Evolutionary conservation across 2,329 filamentous ascomycete genomes (phyloP).

Genomic region (Curvularia lunata): DNA sequence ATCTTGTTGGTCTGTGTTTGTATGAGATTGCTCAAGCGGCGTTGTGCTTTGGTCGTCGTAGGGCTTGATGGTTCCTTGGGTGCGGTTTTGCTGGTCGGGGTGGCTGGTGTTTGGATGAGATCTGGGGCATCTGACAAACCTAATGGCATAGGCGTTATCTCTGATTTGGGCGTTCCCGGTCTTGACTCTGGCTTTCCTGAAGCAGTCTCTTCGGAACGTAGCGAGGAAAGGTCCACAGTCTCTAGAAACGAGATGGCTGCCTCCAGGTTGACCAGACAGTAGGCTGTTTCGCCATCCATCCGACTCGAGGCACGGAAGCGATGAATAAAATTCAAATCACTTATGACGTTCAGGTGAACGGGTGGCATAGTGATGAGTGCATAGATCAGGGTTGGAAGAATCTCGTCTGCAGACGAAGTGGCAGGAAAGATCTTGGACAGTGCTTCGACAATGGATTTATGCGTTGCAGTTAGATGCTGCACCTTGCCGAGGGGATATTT

Average conservation of each 20-base stretch:
- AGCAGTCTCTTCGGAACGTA: conserved; percentile 77
- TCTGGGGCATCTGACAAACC: conserved; percentile 48
- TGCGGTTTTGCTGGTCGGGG: conserved; percentile 31
- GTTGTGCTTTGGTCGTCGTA: conserved; percentile 64
- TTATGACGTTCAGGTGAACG: conserved; percentile 85
- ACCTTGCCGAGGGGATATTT: conserved; percentile 91
- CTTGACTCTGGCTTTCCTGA: conserved; percentile 60
- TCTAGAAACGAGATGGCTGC: conserved; percentile 93
- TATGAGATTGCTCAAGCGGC: conserved; percentile 83
- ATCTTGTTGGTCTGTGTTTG: conserved; percentile 83
- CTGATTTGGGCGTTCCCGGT: conserved; percentile 54
- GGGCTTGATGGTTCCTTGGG: conserved; percentile 40
- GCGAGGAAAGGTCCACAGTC: conserved; percentile 89
- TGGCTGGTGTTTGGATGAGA: conserved; percentile 50
- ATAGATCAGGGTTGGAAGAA: conserved; percentile 96
- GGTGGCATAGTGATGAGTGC: conserved; percentile 89
- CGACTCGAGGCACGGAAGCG: conserved; percentile 85
- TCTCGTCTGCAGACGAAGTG: conserved; percentile 91
- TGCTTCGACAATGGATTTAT: conserved; percentile 94
- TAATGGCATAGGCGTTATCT: conserved; percentile 50
- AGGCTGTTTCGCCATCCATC: conserved; percentile 91
- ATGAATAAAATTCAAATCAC: conserved; percentile 94
- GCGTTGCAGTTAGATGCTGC: conserved; percentile 82
- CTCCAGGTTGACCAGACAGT: conserved; percentile 95
- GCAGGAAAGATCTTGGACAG: conserved; percentile 70